Base-by-base conservation (phyloP, 345 rosid species). In the Arabis alpina region DNA sequence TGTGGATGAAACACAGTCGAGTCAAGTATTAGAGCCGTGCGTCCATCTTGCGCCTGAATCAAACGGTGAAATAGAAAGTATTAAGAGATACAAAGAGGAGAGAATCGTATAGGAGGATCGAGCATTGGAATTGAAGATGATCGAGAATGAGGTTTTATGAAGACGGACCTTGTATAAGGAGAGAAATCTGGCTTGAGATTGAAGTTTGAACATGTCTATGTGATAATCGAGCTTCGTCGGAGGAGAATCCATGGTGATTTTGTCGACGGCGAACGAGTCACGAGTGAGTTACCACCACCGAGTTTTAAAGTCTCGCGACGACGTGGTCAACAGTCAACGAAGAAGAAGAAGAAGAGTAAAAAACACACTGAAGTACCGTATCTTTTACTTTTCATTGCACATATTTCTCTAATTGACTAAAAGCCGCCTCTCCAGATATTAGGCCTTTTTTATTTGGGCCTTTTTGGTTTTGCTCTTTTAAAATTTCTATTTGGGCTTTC, bases 1-100 rank as follows among this genome's bases (percentile, higher is more conserved):
- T 92, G 98, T 16, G 98, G 98, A 64, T 92, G 87, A 77, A 92
- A 92, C 53, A 92, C 80, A 4, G 98, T 88, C 4, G 94, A 85
- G n/a, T 85, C 88, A 71, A 92, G 52, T 28, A 92, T 77, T 42
- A 92, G 54, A 6, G 86, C 88, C 11, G 40, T 62, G 64, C 83
- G 80, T 1, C 88, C 91, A 80, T 88, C 96, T 39, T 88, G 79
- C n/a, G 76, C 87, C 93, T 87, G 66, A 27, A 2, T 55, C 53
- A 47, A 6, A 15, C 0, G 6, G 14, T 28, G 34, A 61, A 6
- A 61, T 5, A 24, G 9, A 15, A 25, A 32, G 0, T 8, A 67
- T 67, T 10, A 14, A 37, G 14, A 14, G 19, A 28, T 55, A 11
- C 43, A 15, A 2, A n/a, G 13, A n/a, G 13, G 28, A 40, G 9